Percentiles rank a stretch among this genome's conserved stretches.
phyloP scores from a whole-genome alignment of 352 stramenopile species.

The Pythium brachiatum region DNA sequence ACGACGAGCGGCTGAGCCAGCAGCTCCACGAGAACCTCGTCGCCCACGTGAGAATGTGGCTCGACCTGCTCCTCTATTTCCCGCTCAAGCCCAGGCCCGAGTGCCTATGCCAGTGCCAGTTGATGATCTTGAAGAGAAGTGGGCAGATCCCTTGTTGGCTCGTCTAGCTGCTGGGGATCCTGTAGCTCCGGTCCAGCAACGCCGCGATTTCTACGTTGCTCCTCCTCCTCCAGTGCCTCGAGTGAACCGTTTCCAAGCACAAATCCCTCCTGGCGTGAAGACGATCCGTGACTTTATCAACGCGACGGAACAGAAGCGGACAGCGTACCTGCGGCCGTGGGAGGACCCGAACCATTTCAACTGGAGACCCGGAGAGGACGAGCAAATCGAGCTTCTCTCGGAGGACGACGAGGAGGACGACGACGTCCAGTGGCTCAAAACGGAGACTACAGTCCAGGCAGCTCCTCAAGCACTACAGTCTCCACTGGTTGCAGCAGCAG shows the following conservation, averaged over 20 bases:
- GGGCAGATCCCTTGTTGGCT: background rate
- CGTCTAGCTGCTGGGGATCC: background rate
- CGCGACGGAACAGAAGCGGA: constrained; percentile 4
- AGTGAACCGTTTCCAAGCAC: background rate
- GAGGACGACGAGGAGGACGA: constrained; percentile 6
- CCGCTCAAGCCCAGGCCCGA: too few species aligned
- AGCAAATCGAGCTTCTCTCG: constrained; percentile 33
- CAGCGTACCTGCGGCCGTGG: constrained; percentile 7
- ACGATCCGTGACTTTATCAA: constrained; percentile 18
- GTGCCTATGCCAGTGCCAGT: background rate
- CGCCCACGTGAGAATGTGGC: too few species aligned
- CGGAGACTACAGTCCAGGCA: background rate
- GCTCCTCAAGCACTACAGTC: background rate
- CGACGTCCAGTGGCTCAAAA: constrained; percentile 16
- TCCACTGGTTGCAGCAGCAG: background rate
- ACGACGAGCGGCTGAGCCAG: background rate
- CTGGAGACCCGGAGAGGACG: constrained; percentile 33
- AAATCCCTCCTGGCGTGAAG: constrained; percentile 1
- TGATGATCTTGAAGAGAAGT: background rate
- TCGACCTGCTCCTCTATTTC: too few species aligned
- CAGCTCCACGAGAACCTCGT: background rate
- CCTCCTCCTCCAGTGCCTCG: background rate
- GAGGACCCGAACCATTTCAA: constrained; percentile 5
- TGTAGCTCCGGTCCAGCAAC: too few species aligned
- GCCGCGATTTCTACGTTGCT: too few species aligned